These are phyloP conservation scores for Pichia terricola DNA, from an alignment of 1,139 yeast genomes.

Conservation along the genomic window DNA sequence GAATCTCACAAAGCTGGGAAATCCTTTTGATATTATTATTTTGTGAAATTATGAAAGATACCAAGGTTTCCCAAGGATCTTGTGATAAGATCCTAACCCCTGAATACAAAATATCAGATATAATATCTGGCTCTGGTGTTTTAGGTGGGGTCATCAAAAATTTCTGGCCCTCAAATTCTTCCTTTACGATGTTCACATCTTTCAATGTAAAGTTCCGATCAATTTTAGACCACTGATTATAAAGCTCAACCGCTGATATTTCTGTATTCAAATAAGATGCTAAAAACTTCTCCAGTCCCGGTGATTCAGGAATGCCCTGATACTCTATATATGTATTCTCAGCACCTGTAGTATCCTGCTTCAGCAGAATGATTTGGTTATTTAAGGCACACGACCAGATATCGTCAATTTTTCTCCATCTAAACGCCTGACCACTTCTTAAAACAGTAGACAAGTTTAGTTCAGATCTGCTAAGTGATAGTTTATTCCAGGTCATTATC, in stretches of 20 bases:
- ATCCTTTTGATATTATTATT: slow-evolving; percentile 92
- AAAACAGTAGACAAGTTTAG: slow-evolving; percentile 58
- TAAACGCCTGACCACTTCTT: slow-evolving; percentile 82
- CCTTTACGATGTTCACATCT: neutral
- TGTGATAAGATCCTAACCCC: slow-evolving; percentile 84
- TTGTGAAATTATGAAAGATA: slow-evolving; percentile 90
- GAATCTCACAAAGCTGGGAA: slow-evolving; percentile 81
- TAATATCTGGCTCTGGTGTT: slow-evolving; percentile 19
- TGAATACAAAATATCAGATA: slow-evolving; percentile 22
- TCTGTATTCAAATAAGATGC: slow-evolving; percentile 57
- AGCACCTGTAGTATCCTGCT: too few species aligned
- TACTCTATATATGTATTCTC: slow-evolving; percentile 4
- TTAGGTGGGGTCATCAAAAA: slow-evolving; percentile 3
- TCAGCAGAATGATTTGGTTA: slow-evolving; percentile 43
- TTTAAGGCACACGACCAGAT: slow-evolving; percentile 52
- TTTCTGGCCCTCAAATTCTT: slow-evolving; percentile 6
- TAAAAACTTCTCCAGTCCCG: slow-evolving; percentile 21
- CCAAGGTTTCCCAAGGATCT: slow-evolving; percentile 93
- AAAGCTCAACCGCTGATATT: slow-evolving; percentile 43
- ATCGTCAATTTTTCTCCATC: slow-evolving; percentile 53
- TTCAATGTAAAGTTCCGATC: slow-evolving; percentile 39
- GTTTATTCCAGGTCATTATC: slow-evolving; percentile 7
- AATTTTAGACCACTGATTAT: slow-evolving; percentile 48
- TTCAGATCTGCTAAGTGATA: slow-evolving; percentile 30
- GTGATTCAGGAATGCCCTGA: slow-evolving; percentile 16